Conservation (phyloP, 176 grass and related monocot genomes). For the Oryza meyeriana region DNA sequence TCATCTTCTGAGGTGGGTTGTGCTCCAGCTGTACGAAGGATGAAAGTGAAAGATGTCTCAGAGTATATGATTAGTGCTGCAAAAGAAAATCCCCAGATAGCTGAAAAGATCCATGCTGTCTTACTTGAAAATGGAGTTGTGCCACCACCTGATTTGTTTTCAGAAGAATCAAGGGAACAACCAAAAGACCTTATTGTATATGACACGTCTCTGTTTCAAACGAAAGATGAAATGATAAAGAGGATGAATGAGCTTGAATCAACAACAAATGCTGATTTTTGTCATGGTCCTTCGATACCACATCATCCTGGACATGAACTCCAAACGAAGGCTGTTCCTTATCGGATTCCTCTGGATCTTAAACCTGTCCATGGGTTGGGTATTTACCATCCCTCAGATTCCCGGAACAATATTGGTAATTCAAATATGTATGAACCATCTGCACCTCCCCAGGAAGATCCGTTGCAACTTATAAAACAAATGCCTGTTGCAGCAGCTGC, state of each 20-base stretch:
- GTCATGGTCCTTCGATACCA: constrained; percentile 51
- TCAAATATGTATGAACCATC: constrained; percentile 35
- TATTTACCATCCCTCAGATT: constrained; percentile 24
- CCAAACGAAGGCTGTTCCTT: constrained; percentile 43
- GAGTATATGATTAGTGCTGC: constrained; percentile 99
- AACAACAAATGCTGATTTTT: constrained; percentile 16
- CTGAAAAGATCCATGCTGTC: constrained; percentile 92
- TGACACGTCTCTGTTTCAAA: constrained; percentile 55
- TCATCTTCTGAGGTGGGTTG: constrained; percentile 34
- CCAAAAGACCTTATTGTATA: constrained; percentile 64
- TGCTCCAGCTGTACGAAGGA: constrained; percentile 61
- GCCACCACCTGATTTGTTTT: constrained; percentile 86
- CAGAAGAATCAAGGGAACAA: constrained; percentile 67
- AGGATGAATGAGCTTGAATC: constrained; percentile 51
- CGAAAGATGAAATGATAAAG: constrained; percentile 60
- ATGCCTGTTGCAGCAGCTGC: constrained; percentile 94
- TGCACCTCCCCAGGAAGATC: constrained; percentile 25
- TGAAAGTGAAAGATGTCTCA: constrained; percentile 94
- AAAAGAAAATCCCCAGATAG: constrained; percentile 93
- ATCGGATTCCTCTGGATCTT: constrained; percentile 35
- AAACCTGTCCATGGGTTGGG: constrained; percentile 65
- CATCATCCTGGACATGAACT: constrained; percentile 41
- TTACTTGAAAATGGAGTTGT: constrained; percentile 96
- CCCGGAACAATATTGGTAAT: background rate
- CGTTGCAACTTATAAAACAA: constrained; percentile 59